These are phyloP conservation scores for Wickerhamomyces sp. DNA, from an alignment of 1,139 yeast genomes.

Conservation along the genomic window DNA sequence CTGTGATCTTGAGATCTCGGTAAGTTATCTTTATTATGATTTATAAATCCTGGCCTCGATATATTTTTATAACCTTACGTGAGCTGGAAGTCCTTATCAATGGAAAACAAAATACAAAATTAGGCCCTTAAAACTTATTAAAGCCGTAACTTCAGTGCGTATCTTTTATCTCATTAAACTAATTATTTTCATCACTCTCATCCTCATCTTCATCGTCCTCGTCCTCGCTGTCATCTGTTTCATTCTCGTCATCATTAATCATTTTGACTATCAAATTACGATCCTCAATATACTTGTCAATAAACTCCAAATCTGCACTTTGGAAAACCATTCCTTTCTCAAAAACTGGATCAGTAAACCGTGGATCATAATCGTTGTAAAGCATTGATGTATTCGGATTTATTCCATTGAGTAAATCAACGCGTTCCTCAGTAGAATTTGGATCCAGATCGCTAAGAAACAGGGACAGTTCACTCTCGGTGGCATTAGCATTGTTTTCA, in stretches of 20 bases:
- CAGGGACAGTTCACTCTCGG: constrained; percentile 1
- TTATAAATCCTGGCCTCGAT: no score
- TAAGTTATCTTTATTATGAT: no score
- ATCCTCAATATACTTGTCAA: constrained; percentile 18
- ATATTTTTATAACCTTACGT: no score
- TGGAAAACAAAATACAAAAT: no score
- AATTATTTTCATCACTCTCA: not conserved
- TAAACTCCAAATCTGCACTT: constrained; percentile 9
- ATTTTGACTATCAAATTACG: constrained; percentile 16
- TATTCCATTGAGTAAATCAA: constrained; percentile 11
- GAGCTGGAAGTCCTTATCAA: no score
- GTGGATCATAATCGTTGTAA: constrained; percentile 20
- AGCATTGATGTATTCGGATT: constrained; percentile 10
- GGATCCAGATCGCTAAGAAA: constrained; percentile 1
- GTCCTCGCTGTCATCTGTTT: not conserved
- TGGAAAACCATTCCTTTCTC: constrained; percentile 11
- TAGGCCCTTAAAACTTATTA: no score
- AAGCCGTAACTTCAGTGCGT: no score
- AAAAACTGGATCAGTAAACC: constrained; percentile 18
- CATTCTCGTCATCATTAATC: not conserved
- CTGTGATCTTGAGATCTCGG: no score
- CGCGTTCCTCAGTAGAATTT: not conserved
- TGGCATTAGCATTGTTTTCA: not conserved
- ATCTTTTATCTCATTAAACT: no score
- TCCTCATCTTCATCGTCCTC: constrained; percentile 6